Conservation (phyloP, 1,284 basidiomycete genomes). For the Fomitopsis betulina region DNA sequence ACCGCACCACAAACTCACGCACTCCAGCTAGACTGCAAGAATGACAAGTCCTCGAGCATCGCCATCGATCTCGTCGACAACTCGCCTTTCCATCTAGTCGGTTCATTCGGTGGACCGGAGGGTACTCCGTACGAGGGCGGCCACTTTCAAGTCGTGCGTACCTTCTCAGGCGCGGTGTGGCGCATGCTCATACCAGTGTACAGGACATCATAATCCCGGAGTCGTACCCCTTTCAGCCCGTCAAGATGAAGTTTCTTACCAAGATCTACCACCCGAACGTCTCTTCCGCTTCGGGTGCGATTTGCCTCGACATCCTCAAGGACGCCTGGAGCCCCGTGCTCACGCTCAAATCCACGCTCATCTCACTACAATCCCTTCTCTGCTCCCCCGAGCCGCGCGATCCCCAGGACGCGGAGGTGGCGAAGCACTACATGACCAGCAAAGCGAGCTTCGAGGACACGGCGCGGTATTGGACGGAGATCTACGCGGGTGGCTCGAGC, state of each 20-base stretch:
- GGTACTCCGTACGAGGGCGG: slow-evolving; percentile 96
- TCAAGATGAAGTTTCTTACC: slow-evolving; percentile 98
- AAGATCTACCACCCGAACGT: slow-evolving; percentile 98
- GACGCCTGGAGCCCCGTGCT: slow-evolving; percentile 93
- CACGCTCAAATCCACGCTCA: slow-evolving; percentile 95
- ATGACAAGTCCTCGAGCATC: slow-evolving; percentile 86
- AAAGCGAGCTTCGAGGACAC: slow-evolving; percentile 88
- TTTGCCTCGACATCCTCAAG: slow-evolving; percentile 85
- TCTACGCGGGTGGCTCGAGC: slow-evolving; percentile 76
- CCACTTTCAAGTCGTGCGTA: slow-evolving; percentile 84
- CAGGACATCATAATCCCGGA: slow-evolving; percentile 96
- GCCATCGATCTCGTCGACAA: slow-evolving; percentile 83
- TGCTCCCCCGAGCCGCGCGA: slow-evolving; percentile 96
- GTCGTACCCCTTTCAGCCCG: slow-evolving; percentile 93
- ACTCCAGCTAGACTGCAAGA: slow-evolving; percentile 77
- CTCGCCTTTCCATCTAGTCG: slow-evolving; percentile 84
- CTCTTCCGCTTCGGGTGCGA: slow-evolving; percentile 90
- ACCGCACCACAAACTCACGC: slow-evolving; percentile 4
- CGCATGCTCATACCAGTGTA: neutral
- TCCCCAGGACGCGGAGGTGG: slow-evolving; percentile 97
- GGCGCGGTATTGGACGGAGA: slow-evolving; percentile 91
- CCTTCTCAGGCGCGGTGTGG: neutral
- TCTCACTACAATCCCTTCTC: slow-evolving; percentile 93
- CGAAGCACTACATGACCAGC: slow-evolving; percentile 93
- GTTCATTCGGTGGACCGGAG: slow-evolving; percentile 88